Conservation (phyloP, 371 early-diverging fungal genomes). For the Mucor piriformis region DNA sequence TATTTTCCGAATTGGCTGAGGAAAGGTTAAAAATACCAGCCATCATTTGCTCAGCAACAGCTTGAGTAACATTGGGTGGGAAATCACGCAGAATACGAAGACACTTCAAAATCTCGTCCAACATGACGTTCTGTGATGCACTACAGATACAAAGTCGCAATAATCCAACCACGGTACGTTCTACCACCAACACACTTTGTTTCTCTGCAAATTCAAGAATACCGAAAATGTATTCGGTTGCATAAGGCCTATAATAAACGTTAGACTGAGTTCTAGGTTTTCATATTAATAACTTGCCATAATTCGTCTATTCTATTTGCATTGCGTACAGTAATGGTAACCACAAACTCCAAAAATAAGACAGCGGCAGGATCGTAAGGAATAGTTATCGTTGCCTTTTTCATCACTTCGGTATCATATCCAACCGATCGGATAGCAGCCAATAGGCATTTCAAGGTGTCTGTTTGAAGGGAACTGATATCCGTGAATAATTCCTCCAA, state of each 20-base stretch:
- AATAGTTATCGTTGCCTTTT: constrained; percentile 47
- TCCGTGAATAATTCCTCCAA: constrained; percentile 76
- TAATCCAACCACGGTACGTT: constrained; percentile 78
- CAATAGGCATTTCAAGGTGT: constrained; percentile 63
- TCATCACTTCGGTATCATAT: constrained; percentile 36
- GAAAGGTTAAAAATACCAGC: constrained; percentile 74
- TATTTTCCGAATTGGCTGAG: constrained; percentile 48
- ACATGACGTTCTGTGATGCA: constrained; percentile 62
- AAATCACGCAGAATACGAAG: constrained; percentile 64
- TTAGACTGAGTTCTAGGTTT: too few relatives aligned
- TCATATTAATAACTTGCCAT: constrained; percentile 57
- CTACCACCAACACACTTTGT: constrained; percentile 71
- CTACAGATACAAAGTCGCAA: constrained; percentile 73
- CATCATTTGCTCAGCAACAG: constrained; percentile 79
- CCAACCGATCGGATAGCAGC: constrained; percentile 54
- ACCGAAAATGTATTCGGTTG: constrained; percentile 70
- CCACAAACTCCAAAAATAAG: constrained; percentile 77
- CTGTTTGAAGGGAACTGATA: constrained; percentile 70
- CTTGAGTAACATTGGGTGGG: constrained; percentile 67
- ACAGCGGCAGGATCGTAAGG: constrained; percentile 70
- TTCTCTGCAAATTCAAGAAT: constrained; percentile 70
- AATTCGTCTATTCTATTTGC: constrained; percentile 63
- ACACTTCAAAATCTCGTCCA: constrained; percentile 63
- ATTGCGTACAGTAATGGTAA: constrained; percentile 77
- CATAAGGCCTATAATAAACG: constrained; percentile 55